Conservation (phyloP, 2,329 filamentous ascomycete species). For the Aspergillus oerlinghausenensis region DNA sequence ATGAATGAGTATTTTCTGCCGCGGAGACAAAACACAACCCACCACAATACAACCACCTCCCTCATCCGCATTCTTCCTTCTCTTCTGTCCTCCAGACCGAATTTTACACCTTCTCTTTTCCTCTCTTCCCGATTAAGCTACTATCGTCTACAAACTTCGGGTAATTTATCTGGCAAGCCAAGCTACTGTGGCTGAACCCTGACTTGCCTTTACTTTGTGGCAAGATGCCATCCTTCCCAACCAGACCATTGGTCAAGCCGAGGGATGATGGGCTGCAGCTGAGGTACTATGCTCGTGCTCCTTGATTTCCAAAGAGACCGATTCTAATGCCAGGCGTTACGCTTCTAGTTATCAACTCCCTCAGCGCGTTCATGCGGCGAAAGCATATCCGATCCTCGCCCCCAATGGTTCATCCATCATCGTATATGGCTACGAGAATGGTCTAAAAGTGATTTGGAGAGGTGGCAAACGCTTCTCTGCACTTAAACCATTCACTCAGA, state of each 20-base stretch:
- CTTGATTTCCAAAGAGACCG: background rate
- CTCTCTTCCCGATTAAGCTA: background rate
- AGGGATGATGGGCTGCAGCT: constrained; percentile 40
- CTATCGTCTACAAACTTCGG: constrained; percentile 1
- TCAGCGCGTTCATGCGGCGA: constrained; percentile 53
- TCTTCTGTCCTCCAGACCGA: background rate
- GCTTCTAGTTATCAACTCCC: constrained; percentile 54
- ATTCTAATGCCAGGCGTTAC: constrained; percentile 6
- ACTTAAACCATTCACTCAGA: constrained; percentile 19
- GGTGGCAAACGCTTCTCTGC: constrained; percentile 50
- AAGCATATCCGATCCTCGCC: constrained; percentile 54
- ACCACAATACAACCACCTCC: background rate
- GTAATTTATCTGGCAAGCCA: background rate
- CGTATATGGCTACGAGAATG: constrained; percentile 56
- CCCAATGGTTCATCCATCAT: constrained; percentile 60
- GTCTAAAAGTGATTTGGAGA: constrained; percentile 57
- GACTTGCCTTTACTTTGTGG: constrained; percentile 9
- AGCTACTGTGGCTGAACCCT: constrained; percentile 12
- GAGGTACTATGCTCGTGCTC: constrained; percentile 26
- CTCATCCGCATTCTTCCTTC: background rate
- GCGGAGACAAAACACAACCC: background rate
- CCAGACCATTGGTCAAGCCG: constrained; percentile 34
- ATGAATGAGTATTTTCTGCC: background rate
- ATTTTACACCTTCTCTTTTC: background rate
- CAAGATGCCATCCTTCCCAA: constrained; percentile 33